Evolutionary conservation across 31 red algal genomes (phyloP), one percentile per base, ranked within the genome.

Genomic region (Bonnemaisonia californica): DNA sequence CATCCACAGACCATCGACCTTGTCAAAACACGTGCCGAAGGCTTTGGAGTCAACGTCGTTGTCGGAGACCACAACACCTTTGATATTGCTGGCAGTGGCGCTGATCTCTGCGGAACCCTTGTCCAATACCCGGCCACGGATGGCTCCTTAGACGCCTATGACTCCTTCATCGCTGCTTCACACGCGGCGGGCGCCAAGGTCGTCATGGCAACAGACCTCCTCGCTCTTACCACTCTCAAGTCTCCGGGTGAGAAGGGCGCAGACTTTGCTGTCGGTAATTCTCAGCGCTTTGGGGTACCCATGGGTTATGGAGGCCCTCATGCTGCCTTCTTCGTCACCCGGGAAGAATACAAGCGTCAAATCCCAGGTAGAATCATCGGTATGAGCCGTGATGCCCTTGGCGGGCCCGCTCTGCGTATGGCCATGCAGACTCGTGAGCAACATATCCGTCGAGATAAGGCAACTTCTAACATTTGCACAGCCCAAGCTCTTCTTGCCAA

Each of bases 371-470:
- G 98, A 30, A 97, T 99, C 65, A 99, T 99, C 35, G 98, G 98
- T 4, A 78, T 99, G 4, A 95, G 91, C 62, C 80, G 83, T 60
- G 98, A 99, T 72, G 92, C 91, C 12, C 24, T 82, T 16, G 98
- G 98, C 16, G 79, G 74, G 13, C 93, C 89, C 37, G 94, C 91
- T 12, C 62, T 97, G 57, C 98, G 98, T 32, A 96, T 99, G 94
- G 98, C 98, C 22, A 83, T 99, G 94, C 98, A 99, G 86, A 99
- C 98, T 24, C 91, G 98, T 54, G 98, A 99, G 62, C 98, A 99
- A 81, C 98, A 99, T 54, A 99, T 99, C 75, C 94, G 98, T 35
- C 87, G 98, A 22, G 98, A 99, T 58, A 99, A 99, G 74, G 98
- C 98, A 0, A 99, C 98, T 37, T 94, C 89, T 19, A 99, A 99